These are phyloP conservation scores for Euphrasia confusa DNA, from an alignment of 257 asterid genomes.

Conservation along the genomic window DNA sequence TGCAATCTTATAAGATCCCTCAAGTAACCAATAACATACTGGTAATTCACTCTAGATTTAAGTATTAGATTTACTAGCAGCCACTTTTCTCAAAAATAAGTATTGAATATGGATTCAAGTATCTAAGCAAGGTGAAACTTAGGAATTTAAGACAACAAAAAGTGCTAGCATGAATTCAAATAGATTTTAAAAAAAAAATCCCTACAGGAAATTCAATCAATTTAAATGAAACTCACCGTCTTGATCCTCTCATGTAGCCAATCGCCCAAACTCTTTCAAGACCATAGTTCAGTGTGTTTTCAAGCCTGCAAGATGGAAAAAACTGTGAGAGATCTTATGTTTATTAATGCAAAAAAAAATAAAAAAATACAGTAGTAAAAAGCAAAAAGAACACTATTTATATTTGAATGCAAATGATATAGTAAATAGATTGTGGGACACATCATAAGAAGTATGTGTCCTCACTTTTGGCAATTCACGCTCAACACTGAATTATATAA, in stretches of 20 bases:
- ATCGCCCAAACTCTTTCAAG: slow-evolving; percentile 99
- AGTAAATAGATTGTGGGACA: not conserved
- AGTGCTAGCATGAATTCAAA: slow-evolving; percentile 8
- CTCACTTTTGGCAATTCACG: slow-evolving; percentile 6
- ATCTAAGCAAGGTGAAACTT: slow-evolving; percentile 17
- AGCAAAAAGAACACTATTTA: not conserved
- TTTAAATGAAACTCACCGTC: slow-evolving; percentile 56
- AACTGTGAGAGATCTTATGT: slow-evolving; percentile 23
- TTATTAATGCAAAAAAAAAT: slow-evolving; percentile 3
- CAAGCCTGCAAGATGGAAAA: slow-evolving; percentile 61
- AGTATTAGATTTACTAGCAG: slow-evolving; percentile 11
- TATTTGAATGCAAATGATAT: not conserved
- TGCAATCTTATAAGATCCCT: slow-evolving; percentile 5
- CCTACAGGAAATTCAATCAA: slow-evolving; percentile 19
- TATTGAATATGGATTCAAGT: not conserved
- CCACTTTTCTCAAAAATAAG: slow-evolving; percentile 20
- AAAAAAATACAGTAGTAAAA: not conserved
- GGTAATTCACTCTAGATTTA: slow-evolving; percentile 4
- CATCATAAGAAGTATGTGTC: not conserved
- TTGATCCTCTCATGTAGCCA: slow-evolving; percentile 89
- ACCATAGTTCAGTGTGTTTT: slow-evolving; percentile 95
- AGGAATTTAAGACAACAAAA: slow-evolving; percentile 16
- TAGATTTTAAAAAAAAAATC: not conserved
- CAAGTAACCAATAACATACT: slow-evolving; percentile 8
- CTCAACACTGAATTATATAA: not conserved